phyloP scores from a whole-genome alignment of 257 asterid species.

The Capsicum rhomboideum region DNA sequence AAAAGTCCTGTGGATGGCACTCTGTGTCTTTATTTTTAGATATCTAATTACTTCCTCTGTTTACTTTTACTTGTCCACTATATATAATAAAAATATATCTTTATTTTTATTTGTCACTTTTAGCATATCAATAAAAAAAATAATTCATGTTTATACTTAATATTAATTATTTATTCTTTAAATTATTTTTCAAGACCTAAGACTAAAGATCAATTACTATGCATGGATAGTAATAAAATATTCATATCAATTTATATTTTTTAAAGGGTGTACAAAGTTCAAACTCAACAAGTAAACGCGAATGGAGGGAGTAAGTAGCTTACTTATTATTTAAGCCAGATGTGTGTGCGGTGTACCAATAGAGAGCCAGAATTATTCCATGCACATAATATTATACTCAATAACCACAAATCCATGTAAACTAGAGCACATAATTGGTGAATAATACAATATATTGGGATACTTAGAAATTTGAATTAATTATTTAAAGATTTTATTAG shows the following conservation, averaged over 20 bases:
- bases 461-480: conserved; percentile 1
- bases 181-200: too few species aligned
- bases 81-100: too few species aligned
- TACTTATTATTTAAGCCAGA: conserved; percentile 5
- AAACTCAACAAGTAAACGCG: too few species aligned
- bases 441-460: conserved; percentile 8
- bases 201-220: too few species aligned
- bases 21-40: conserved; percentile 23
- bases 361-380: not conserved
- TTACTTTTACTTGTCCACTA: too few species aligned
- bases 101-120: too few species aligned
- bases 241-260: too few species aligned
- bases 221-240: too few species aligned
- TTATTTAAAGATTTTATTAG: not conserved
- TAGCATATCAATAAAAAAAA: too few species aligned
- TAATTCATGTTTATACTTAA: too few species aligned
- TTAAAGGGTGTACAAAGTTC: too few species aligned
- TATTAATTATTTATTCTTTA: too few species aligned
- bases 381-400: conserved; percentile 9
- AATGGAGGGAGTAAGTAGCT: not conserved
- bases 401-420: conserved; percentile 25
- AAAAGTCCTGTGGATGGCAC: conserved; percentile 15
- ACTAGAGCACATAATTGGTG: conserved; percentile 3
- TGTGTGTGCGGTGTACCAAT: not conserved
- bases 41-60: not conserved